A percentile compares a stretch with the other conserved stretches of the same genome.
Evolutionary conservation across 208 protist species (phyloP).

Genomic region (Polymyxa betae): DNA sequence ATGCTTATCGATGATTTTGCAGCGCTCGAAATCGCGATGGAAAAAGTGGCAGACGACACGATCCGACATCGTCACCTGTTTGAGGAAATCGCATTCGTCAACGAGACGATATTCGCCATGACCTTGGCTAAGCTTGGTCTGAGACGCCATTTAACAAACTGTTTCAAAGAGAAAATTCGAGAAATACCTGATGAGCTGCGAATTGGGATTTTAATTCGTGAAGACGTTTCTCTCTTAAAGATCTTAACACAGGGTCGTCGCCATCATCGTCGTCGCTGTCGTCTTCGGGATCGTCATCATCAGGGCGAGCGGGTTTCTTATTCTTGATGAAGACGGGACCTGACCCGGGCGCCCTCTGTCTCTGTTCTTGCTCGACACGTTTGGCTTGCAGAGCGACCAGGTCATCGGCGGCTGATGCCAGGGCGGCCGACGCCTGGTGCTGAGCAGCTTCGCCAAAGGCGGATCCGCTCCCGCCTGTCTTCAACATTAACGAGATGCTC

Average conservation of each 20-base stretch:
- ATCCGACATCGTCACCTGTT: neutral
- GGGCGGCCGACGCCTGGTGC: slow-evolving; percentile 42
- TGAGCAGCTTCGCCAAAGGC: slow-evolving; percentile 34
- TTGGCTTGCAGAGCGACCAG: neutral
- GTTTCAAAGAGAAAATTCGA: neutral
- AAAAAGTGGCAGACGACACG: slow-evolving; percentile 61
- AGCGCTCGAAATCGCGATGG: slow-evolving; percentile 60
- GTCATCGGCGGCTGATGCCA: slow-evolving; percentile 42
- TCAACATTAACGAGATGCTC: no score
- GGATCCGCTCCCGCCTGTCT: slow-evolving; percentile 21
- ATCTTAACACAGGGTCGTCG: slow-evolving; percentile 17
- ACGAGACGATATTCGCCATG: slow-evolving; percentile 62
- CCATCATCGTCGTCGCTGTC: slow-evolving; percentile 51
- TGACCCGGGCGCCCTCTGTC: neutral
- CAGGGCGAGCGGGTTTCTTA: neutral
- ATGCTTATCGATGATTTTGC: slow-evolving; percentile 62
- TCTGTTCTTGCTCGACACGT: neutral
- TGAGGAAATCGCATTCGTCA: slow-evolving; percentile 62
- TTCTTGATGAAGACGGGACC: neutral
- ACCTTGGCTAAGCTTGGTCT: slow-evolving; percentile 27
- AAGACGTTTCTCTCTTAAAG: slow-evolving; percentile 13
- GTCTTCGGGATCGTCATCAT: neutral
- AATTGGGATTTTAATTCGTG: neutral
- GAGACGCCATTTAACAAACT: neutral
- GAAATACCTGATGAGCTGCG: neutral